A percentile compares a stretch with the other conserved stretches of the same genome.
Conservation (phyloP, 768 basidiomycete species). For the Kwoniella botswanensis region DNA sequence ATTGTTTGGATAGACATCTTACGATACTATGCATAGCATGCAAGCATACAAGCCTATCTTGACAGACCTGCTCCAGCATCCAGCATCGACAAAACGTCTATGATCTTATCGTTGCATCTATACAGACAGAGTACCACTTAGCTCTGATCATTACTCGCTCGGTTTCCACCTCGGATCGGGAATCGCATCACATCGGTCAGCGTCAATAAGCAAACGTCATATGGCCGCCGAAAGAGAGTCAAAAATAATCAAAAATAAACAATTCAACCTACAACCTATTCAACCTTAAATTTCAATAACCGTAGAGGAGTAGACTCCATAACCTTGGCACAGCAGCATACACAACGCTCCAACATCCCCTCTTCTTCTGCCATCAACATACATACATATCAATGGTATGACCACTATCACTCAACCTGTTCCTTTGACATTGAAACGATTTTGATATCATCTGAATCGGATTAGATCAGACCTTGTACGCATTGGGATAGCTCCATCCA, state of each 20-base stretch:
- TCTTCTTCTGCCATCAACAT: not conserved
- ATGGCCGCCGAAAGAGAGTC: not conserved
- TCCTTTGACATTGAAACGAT: not conserved
- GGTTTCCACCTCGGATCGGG: not conserved
- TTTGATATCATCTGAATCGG: not conserved
- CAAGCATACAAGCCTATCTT: too few relatives aligned
- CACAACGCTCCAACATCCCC: not conserved
- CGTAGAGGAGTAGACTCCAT: too few relatives aligned
- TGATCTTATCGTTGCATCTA: not conserved
- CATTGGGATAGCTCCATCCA: not conserved
- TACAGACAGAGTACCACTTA: too few relatives aligned
- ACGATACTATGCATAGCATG: too few relatives aligned
- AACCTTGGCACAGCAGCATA: not conserved
- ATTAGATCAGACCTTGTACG: not conserved
- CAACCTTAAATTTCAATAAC: not conserved
- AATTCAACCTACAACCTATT: not conserved
- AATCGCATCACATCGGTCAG: not conserved
- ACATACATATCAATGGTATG: not conserved
- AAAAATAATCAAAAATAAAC: not conserved
- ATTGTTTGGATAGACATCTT: too few relatives aligned
- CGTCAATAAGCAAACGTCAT: not conserved
- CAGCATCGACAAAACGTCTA: too few relatives aligned
- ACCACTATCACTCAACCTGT: not conserved
- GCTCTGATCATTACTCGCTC: not conserved
- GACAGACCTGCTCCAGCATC: too few relatives aligned